Conservation (phyloP, 2,329 filamentous ascomycete genomes). For the Albifimbria verrucaria region DNA sequence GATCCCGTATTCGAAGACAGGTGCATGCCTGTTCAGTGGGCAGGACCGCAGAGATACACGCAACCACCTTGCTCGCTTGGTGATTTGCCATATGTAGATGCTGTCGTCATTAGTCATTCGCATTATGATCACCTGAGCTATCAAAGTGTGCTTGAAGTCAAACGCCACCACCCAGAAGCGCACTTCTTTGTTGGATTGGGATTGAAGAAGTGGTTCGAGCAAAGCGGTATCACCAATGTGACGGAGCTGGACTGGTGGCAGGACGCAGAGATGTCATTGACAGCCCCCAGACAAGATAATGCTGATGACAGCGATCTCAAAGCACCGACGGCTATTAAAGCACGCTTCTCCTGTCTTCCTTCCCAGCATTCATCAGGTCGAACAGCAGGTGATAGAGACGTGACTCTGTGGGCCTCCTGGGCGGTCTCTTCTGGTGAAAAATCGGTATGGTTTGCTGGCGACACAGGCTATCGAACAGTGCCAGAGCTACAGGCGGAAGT, state of each 20-base stretch:
- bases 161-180: conserved; percentile 67
- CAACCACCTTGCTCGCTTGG: conserved; percentile 70
- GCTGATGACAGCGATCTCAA: background rate
- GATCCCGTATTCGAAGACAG: conserved; percentile 90
- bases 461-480: conserved; percentile 86
- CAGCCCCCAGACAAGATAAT: conserved; percentile 21
- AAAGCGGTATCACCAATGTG: conserved; percentile 67
- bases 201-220: conserved; percentile 77
- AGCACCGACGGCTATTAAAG: conserved; percentile 51
- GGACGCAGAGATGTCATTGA: conserved; percentile 67
- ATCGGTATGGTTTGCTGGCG: conserved; percentile 84
- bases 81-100: conserved; percentile 74
- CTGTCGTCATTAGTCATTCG: conserved; percentile 80
- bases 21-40: conserved; percentile 71
- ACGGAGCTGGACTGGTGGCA: conserved; percentile 98
- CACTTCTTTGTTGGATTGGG: conserved; percentile 89
- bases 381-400: conserved; percentile 63
- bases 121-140: conserved; percentile 93
- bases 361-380: conserved; percentile 80
- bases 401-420: conserved; percentile 89
- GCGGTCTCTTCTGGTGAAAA: conserved; percentile 68
- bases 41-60: conserved; percentile 77
- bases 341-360: conserved; percentile 74
- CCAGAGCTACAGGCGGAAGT: conserved; percentile 55
- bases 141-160: conserved; percentile 68